Percentiles rank a stretch among this genome's conserved stretches.
These are phyloP conservation scores for Globisporangium paroecandrum DNA, from an alignment of 352 stramenopile genomes.

Conservation along the genomic window DNA sequence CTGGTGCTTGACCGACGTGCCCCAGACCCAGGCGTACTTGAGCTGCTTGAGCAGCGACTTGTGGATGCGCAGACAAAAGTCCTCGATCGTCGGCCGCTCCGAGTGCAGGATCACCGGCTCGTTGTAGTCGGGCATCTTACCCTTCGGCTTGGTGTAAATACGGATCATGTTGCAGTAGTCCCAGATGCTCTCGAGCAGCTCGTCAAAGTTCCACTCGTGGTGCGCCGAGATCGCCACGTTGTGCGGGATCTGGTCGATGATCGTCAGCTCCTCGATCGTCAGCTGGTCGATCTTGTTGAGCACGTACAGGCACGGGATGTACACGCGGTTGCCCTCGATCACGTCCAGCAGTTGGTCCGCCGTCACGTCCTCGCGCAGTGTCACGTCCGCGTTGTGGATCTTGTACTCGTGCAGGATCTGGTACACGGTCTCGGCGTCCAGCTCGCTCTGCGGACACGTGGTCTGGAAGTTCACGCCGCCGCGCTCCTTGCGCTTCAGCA, in stretches of 20 bases:
- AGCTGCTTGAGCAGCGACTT: slow-evolving; percentile 87
- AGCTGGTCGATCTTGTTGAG: slow-evolving; percentile 99
- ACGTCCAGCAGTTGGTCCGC: slow-evolving; percentile 99
- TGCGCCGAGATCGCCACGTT: slow-evolving; percentile 97
- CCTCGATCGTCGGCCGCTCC: slow-evolving; percentile 94
- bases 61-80: slow-evolving; percentile 95
- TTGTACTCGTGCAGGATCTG: slow-evolving; percentile 98
- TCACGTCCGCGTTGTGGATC: slow-evolving; percentile 97
- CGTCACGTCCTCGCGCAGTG: slow-evolving; percentile 94
- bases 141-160: slow-evolving; percentile 98
- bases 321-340: slow-evolving; percentile 97
- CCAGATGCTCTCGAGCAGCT: slow-evolving; percentile 97
- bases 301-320: slow-evolving; percentile 98
- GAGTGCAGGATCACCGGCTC: slow-evolving; percentile 97
- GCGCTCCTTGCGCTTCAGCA: slow-evolving; percentile 95
- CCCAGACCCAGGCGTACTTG: slow-evolving; percentile 98
- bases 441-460: slow-evolving; percentile 87
- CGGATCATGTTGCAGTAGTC: slow-evolving; percentile 97
- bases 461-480: slow-evolving; percentile 98
- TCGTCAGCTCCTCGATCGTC: slow-evolving; percentile 98
- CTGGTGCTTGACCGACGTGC: slow-evolving; percentile 96
- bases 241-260: slow-evolving; percentile 98
- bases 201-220: slow-evolving; percentile 98
- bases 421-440: slow-evolving; percentile 93
- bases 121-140: slow-evolving; percentile 94